Percentiles rank a stretch among this genome's conserved stretches.
Conservation (phyloP, 2,329 filamentous ascomycete genomes). For the Fusarium sp. region DNA sequence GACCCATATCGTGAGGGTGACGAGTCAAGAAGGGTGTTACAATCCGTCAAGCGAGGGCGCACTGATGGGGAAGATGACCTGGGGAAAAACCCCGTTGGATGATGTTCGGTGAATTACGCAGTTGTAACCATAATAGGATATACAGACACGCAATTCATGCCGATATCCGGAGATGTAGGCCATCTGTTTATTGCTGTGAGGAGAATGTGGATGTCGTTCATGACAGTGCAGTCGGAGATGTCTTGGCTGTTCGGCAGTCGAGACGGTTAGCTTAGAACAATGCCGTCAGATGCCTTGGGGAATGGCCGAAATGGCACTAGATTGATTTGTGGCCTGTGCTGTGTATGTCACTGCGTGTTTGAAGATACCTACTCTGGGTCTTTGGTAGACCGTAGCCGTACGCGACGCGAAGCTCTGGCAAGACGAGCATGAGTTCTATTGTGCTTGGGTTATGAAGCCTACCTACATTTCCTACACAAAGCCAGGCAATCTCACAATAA, state of each 20-base stretch:
- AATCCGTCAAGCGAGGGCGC: not conserved
- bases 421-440: fast-evolving
- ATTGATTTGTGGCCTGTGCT: fast-evolving
- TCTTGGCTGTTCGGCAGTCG: not conserved
- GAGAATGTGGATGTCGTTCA: not conserved
- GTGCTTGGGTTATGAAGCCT: no score
- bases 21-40: not conserved
- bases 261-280: not conserved
- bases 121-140: not conserved
- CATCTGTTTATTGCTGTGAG: not conserved
- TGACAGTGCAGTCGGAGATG: not conserved
- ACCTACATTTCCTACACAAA: fast-evolving
- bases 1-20: not conserved
- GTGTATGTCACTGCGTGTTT: not conserved
- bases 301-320: not conserved
- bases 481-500: fast-evolving
- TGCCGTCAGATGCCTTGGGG: not conserved
- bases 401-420: not conserved
- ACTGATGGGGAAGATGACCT: not conserved
- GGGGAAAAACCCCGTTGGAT: not conserved
- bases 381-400: not conserved
- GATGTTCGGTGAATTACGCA: not conserved
- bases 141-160: not conserved
- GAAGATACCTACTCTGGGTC: no score
- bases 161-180: not conserved